Conservation (phyloP, 1,284 basidiomycete species). For the Rhodotorula sp. region DNA sequence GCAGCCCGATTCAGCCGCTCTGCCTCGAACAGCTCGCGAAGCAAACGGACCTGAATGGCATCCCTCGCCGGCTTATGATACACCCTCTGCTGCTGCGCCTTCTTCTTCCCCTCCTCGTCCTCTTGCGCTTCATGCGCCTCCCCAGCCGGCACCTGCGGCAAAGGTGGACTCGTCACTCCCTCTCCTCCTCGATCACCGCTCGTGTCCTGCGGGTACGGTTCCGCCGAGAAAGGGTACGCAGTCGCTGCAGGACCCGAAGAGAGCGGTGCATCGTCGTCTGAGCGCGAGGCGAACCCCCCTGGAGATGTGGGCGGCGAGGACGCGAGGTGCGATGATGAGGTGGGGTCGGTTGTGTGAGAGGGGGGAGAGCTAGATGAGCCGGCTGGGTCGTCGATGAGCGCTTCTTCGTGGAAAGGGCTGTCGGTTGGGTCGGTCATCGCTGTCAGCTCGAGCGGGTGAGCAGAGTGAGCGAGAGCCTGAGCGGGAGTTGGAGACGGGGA, state of each 20-base stretch:
- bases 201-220: constrained; percentile 12
- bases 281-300: not conserved
- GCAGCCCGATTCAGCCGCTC: not conserved
- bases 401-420: constrained; percentile 5
- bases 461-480: not conserved
- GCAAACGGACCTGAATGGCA: constrained; percentile 22
- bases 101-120: not conserved
- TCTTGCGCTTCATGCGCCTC: too few species aligned
- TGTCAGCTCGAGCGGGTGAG: not conserved
- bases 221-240: constrained; percentile 25
- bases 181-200: not conserved
- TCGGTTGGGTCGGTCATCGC: constrained; percentile 1
- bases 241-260: not conserved
- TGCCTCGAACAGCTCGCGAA: not conserved
- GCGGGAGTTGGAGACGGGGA: not conserved
- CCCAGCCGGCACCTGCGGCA: constrained; percentile 1
- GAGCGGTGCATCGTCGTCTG: not conserved
- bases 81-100: not conserved
- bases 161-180: constrained; percentile 9
- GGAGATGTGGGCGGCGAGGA: not conserved
- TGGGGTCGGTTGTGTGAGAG: not conserved
- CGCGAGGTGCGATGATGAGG: not conserved
- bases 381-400: constrained; percentile 1
- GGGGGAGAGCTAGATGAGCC: not conserved
- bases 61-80: constrained; percentile 17